Base-by-base conservation (phyloP, 208 protist genomes). In the Acanthamoeba healyi region DNA sequence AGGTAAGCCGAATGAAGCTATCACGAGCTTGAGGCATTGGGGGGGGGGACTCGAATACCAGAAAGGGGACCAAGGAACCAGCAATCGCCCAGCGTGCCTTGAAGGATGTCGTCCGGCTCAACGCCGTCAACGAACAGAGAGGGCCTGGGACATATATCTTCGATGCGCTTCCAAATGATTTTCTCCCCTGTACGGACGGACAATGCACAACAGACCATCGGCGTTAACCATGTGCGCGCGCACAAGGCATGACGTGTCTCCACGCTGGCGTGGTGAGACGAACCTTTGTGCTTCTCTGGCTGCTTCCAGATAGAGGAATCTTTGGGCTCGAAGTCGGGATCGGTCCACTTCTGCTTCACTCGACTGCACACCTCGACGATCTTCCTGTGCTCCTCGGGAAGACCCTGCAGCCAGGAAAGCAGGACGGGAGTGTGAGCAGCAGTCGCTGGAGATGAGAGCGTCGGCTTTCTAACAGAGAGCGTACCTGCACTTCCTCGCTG, bases 21-120 rank as follows among this genome's bases (percentile, higher is more conserved):
- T 24, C 56, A 65, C 56, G 56, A 17, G 7, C 61, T 10, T 70
- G 61, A 70, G 34, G n/a, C n/a, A n/a, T n/a, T n/a, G n/a, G n/a
- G n/a, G 12, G 12, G 54, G 15, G 54, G 54, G 15, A 22, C 54
- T 22, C 15, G n/a, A 3, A 32, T 70, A 90, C 82, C 82, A n/a
- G 87, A 92, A 7, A 92, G 87, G 3, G 87, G 87, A 12, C 87
- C 87, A 22, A 95, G 86, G 61, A 95, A 77, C 65, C 67, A 95
- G 51, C 93, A 94, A 74, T 91, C 79, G 36, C 94, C 94, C 36
- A 95, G 63, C 26, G 12, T 24, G 9, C 94, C 94, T 54, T 95
- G 94, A 9, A 74, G 38, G 42, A 95, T 92, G 51, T 95, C 94
- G 42, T 94, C 94, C 19, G 86, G 90, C 36, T 95, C 94, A 10